Evolutionary conservation across 331 rosid genomes (phyloP), one percentile per base, ranked within the genome.

Genomic region (Quercus lobata): DNA sequence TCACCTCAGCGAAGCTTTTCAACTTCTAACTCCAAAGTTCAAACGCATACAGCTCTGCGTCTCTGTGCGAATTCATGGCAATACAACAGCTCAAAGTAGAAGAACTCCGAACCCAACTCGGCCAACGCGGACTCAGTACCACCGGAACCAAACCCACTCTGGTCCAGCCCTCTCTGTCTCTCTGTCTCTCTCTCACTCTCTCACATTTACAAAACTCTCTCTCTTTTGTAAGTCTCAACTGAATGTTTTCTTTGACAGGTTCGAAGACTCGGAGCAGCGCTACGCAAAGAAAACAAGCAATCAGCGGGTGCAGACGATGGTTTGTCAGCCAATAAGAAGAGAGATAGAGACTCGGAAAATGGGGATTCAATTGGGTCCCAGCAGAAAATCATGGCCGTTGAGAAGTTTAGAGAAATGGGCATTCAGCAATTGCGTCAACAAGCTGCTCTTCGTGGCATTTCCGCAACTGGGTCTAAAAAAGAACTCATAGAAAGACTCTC

Each of bases 71-170:
- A 41, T 41, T 8, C 46, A 41, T 8, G 12, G 46, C 46, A 41
- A 41, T 41, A 41, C 46, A 41, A 41, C 88, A 82, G 86, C 88
- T 93, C 83, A 88, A 72, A 80, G 97, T 89, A 30, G 99, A 88
- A 14, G 94, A 93, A 69, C 90, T 91, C 54, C 90, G 98, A 19
- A 44, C 84, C 52, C 81, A 93, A 81, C 90, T 95, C 6, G 57
- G 84, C 74, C 88, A 88, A 49, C 99, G 94, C 56, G 94, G 98
- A 5, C 94, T 96, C 74, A 70, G 71, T 81, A 82, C 84, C 62
- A 37, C 89, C 73, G 98, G 99, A 84, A 87, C 72, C 56, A 93
- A 93, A 34, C 97, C 93, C 62, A 81, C 88, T 24, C 87, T 95
- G 89, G 98, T 94, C 69, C 27, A 7, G 9, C 29, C 24, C 71